phyloP scores from a whole-genome alignment of 1,139 yeast species.

The Suhomyces bribrorum region DNA sequence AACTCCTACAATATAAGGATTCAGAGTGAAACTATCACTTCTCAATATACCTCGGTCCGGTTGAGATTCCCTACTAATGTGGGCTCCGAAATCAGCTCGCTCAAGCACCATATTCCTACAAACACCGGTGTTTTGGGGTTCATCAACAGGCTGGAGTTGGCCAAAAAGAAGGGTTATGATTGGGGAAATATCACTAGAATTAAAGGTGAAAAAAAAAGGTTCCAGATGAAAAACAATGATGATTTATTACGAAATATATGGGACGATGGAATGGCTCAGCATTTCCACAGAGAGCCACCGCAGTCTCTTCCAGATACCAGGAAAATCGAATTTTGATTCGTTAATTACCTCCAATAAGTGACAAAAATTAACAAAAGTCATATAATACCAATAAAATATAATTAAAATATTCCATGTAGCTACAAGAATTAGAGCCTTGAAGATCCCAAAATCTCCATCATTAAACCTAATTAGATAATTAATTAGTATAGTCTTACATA shows the following conservation, averaged over 20 bases:
- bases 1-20: slow-evolving; percentile 26
- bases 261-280: slow-evolving; percentile 12
- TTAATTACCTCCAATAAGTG: no score
- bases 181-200: neutral
- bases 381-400: no score
- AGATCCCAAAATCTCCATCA: no score
- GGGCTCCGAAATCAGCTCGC: slow-evolving; percentile 3
- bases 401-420: no score
- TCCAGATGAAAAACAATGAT: slow-evolving; percentile 15
- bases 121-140: slow-evolving; percentile 18
- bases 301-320: slow-evolving; percentile 1
- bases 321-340: no score
- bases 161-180: slow-evolving; percentile 1
- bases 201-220: neutral
- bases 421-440: no score
- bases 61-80: slow-evolving; percentile 33
- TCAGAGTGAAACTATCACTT: slow-evolving; percentile 40
- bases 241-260: slow-evolving; percentile 14
- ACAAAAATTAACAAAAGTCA: no score
- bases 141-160: slow-evolving; percentile 11
- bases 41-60: slow-evolving; percentile 43
- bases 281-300: no score
- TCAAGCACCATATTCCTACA: slow-evolving; percentile 11
- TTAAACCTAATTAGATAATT: no score
- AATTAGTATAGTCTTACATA: no score